Conservation (phyloP, 1,139 yeast species). For the Pichia sp. region DNA sequence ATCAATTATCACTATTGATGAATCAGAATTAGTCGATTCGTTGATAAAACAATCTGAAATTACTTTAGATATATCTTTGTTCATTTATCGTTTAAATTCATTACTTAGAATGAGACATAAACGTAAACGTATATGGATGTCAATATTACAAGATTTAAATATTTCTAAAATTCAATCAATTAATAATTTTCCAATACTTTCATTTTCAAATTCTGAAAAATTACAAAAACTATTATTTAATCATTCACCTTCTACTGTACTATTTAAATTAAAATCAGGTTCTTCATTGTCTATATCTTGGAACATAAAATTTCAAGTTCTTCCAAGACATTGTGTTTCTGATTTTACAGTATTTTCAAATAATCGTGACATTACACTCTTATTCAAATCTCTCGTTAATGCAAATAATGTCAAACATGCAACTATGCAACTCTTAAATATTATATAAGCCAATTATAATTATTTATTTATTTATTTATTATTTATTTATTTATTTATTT, state of each 20-base stretch:
- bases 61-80: conserved; percentile 21
- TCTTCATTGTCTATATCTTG: conserved; percentile 3
- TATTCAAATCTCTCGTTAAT: conserved; percentile 6
- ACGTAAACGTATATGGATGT: conserved; percentile 12
- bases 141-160: conserved; percentile 8
- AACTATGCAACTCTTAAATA: conserved; percentile 8
- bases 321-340: conserved; percentile 8
- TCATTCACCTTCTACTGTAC: conserved; percentile 6
- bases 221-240: conserved; percentile 3
- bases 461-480: conserved; percentile 10
- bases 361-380: conserved; percentile 1
- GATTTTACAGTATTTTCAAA: conserved; percentile 2
- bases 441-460: not conserved
- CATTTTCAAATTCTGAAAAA: not conserved
- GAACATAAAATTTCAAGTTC: conserved; percentile 4
- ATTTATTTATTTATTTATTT: conserved; percentile 14
- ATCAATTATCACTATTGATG: not conserved
- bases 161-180: not conserved
- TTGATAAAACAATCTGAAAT: conserved; percentile 16
- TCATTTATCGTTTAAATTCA: conserved; percentile 18
- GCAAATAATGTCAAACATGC: conserved; percentile 10
- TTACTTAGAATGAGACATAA: conserved; percentile 11
- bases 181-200: not conserved
- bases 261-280: not conserved
- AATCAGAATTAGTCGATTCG: not conserved